Conservation (phyloP, 441 rosid genomes). For the Arabidopsis hybrid region DNA sequence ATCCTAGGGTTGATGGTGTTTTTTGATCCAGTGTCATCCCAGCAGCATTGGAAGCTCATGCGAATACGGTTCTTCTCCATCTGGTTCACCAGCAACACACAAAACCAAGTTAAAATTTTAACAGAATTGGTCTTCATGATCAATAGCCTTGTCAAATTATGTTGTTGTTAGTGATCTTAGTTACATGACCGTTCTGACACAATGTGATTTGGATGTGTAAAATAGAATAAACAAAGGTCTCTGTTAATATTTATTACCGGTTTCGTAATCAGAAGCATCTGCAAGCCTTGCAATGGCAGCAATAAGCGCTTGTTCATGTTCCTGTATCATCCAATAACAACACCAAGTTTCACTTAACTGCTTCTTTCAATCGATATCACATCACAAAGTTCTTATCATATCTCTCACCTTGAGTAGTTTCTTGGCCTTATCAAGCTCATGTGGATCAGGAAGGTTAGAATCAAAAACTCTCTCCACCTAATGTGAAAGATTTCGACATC, state of each 20-base stretch:
- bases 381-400: neutral
- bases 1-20: slow-evolving; percentile 18
- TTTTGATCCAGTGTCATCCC: slow-evolving; percentile 28
- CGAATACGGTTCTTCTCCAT: slow-evolving; percentile 43
- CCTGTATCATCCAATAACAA: slow-evolving; percentile 57
- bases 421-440: slow-evolving; percentile 87
- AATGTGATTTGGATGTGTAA: slow-evolving; percentile 5
- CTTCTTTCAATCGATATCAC: neutral
- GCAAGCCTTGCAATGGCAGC: slow-evolving; percentile 88
- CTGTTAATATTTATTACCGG: slow-evolving; percentile 57
- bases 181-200: neutral
- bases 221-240: neutral
- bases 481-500: slow-evolving; percentile 12
- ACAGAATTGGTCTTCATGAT: neutral
- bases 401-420: slow-evolving; percentile 67
- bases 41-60: slow-evolving; percentile 35
- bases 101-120: slow-evolving; percentile 9
- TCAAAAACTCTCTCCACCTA: slow-evolving; percentile 88
- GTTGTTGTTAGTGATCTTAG: slow-evolving; percentile 7
- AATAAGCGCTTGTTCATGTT: slow-evolving; percentile 85
- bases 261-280: slow-evolving; percentile 89
- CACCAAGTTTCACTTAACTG: slow-evolving; percentile 18
- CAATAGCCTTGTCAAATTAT: neutral
- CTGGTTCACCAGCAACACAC: slow-evolving; percentile 36
- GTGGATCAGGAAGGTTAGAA: slow-evolving; percentile 72